Base-by-base conservation (phyloP, 257 asterid genomes). In the Gentiana macrophylla region DNA sequence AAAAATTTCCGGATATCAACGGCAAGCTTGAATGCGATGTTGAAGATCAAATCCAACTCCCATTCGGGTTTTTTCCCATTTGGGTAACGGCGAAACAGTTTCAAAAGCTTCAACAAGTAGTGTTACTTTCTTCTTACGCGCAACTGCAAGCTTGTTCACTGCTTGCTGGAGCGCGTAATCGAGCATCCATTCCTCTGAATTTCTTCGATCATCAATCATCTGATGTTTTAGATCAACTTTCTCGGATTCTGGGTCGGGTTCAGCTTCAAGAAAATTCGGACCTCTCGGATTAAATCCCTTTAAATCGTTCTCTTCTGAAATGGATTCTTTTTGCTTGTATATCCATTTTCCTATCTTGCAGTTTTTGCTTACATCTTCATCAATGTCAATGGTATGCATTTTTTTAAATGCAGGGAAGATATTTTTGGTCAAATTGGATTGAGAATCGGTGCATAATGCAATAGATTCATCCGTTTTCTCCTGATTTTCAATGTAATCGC, bases 81-180 rank as follows among this genome's bases (percentile, higher is more conserved):
- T 80, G 34, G 78, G 65, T 46, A 50, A 15, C 43, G 94, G 97
- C 65, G 70, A 59, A 10, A 90, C 94, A 37, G 82, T 84, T 57
- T 90, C 97, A 15, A 90, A 86, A 35, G 96, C 97, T 76, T 82
- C 94, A 50, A 90, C 95, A 4, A 90, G 83, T 55, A 90, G 63
- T 0, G 85, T 77, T 9, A 86, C 98, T 65, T 83, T 90, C 57
- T 75, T 86, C 76, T 83, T 84, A 32, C 92, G 87, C 32, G 85
- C 92, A n/a, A 81, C 79, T 46, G 79, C 84, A 8, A 90, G 96
- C 48, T 82, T 90, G 3, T 73, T 78, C 45, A 84, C 87, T 7
- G 78, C 81, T 70, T 75, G 82, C 52, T 90, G 86, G 37, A 90
- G 90, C 45, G 94, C 96, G 49, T 75, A 74, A 64, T 90, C 98